A percentile compares a stretch with the other conserved stretches of the same genome.
Conservation (phyloP, 441 rosid genomes). For the Manihot esculenta region DNA sequence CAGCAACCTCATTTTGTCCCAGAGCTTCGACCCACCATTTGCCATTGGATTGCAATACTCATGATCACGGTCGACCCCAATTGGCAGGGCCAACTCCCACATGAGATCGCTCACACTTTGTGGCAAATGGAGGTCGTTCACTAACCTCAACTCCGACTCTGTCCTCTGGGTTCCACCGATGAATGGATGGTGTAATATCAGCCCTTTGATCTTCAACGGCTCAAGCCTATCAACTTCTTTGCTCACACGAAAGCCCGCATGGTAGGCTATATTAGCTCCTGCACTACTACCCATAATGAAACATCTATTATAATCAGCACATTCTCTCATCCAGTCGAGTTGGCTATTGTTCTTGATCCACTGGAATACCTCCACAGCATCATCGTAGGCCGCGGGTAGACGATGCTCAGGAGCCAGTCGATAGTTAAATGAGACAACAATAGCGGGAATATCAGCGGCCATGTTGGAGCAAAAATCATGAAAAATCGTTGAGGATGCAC, state of each 20-base stretch:
- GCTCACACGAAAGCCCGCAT: slow-evolving; percentile 26
- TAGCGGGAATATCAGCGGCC: slow-evolving; percentile 24
- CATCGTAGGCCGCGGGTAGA: slow-evolving; percentile 52
- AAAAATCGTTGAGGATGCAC: slow-evolving; percentile 8
- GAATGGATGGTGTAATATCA: slow-evolving; percentile 45
- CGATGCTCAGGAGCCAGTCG: slow-evolving; percentile 47
- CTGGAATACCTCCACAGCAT: slow-evolving; percentile 34
- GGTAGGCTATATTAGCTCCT: slow-evolving; percentile 43
- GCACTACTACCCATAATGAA: slow-evolving; percentile 46
- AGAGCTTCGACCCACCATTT: slow-evolving; percentile 23
- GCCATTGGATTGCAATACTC: slow-evolving; percentile 47
- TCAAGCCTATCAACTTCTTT: slow-evolving; percentile 4
- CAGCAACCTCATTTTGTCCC: slow-evolving; percentile 21
- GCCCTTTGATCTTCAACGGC: slow-evolving; percentile 43
- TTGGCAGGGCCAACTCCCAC: slow-evolving; percentile 37
- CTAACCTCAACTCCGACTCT: slow-evolving; percentile 34
- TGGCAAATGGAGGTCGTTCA: slow-evolving; percentile 27
- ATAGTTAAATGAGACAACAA: slow-evolving; percentile 38
- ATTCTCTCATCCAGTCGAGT: slow-evolving; percentile 33
- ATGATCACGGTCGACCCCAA: slow-evolving; percentile 41
- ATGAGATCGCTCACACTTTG: slow-evolving; percentile 27
- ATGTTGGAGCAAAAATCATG: slow-evolving; percentile 35
- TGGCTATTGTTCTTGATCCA: slow-evolving; percentile 27
- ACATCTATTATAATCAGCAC: slow-evolving; percentile 31
- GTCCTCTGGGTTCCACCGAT: slow-evolving; percentile 39